Percentiles rank a stretch among this genome's conserved stretches.
phyloP scores from a whole-genome alignment of 2,329 filamentous ascomycete genomes.

The Aspergillus hiratsukae region DNA sequence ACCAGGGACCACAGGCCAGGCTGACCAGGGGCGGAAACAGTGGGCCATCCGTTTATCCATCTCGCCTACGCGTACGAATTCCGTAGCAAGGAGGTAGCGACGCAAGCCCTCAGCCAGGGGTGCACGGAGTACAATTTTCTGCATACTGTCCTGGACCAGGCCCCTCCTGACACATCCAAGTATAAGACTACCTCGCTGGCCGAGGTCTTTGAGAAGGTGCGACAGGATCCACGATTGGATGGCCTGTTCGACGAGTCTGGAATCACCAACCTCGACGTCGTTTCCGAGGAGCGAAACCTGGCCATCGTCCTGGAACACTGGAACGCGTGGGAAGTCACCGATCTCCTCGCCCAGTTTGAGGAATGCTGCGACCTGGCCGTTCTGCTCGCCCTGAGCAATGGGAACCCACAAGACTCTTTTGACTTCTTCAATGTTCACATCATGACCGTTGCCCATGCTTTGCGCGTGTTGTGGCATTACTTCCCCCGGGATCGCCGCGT shows the following conservation, averaged over 20 bases:
- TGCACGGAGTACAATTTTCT: constrained; percentile 2
- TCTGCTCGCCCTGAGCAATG: background rate
- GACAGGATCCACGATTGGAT: background rate
- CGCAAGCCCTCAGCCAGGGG: constrained; percentile 3
- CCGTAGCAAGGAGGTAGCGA: background rate
- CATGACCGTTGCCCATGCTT: constrained; percentile 1
- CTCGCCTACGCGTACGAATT: constrained; percentile 9
- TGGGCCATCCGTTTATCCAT: constrained; percentile 6
- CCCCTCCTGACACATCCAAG: background rate
- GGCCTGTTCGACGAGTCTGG: background rate
- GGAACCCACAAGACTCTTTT: background rate
- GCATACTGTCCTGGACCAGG: background rate
- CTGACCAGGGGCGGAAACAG: background rate
- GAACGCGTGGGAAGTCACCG: constrained; percentile 3
- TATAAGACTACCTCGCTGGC: constrained; percentile 1
- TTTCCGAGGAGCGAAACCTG: background rate
- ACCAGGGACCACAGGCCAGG: too few species aligned
- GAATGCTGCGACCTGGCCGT: background rate
- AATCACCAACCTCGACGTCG: constrained; percentile 1
- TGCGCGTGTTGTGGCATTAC: constrained; percentile 1
- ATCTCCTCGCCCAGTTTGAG: background rate
- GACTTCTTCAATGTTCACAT: constrained; percentile 4
- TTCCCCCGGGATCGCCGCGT: background rate
- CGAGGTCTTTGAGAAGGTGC: background rate
- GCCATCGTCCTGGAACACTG: constrained; percentile 1